phyloP scores from a whole-genome alignment of 371 early-diverging fungal species.

The Sporodiniella umbellata region DNA sequence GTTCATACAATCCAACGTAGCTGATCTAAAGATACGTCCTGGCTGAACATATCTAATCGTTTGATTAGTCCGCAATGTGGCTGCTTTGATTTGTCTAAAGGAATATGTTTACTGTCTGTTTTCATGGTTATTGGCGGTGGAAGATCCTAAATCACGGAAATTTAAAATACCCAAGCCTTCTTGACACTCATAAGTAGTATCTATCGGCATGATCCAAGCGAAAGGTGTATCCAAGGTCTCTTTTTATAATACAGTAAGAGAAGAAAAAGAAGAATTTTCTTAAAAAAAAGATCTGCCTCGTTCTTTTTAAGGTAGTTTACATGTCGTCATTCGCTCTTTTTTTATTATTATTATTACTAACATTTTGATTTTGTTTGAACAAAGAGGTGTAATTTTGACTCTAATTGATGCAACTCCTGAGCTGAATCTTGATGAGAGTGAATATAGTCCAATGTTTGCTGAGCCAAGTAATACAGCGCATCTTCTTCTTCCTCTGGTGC shows the following conservation, averaged over 20 bases:
- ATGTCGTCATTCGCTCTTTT: too few relatives aligned
- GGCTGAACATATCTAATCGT: slow-evolving; percentile 23
- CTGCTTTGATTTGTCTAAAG: background rate
- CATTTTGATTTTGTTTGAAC: too few relatives aligned
- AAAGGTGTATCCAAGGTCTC: too few relatives aligned
- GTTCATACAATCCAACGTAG: slow-evolving; percentile 26
- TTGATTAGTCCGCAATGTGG: background rate
- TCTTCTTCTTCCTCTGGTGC: too few relatives aligned
- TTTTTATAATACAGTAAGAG: background rate
- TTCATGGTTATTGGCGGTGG: slow-evolving; percentile 18
- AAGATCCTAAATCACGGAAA: slow-evolving; percentile 28
- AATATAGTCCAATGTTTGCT: too few relatives aligned
- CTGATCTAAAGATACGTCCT: slow-evolving; percentile 27
- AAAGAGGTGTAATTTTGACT: too few relatives aligned
- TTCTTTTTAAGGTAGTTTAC: too few relatives aligned
- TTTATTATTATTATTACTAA: too few relatives aligned
- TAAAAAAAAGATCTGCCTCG: too few relatives aligned
- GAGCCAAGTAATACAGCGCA: too few relatives aligned
- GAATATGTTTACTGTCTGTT: slow-evolving; percentile 21
- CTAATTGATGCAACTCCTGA: too few relatives aligned
- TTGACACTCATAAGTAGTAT: slow-evolving; percentile 14
- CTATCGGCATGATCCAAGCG: background rate
- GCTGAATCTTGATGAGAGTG: too few relatives aligned
- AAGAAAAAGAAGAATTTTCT: background rate
- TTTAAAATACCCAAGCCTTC: slow-evolving; percentile 26